Evolutionary conservation across 352 stramenopile species (phyloP).

Genomic region (Blastocystis sp.): DNA sequence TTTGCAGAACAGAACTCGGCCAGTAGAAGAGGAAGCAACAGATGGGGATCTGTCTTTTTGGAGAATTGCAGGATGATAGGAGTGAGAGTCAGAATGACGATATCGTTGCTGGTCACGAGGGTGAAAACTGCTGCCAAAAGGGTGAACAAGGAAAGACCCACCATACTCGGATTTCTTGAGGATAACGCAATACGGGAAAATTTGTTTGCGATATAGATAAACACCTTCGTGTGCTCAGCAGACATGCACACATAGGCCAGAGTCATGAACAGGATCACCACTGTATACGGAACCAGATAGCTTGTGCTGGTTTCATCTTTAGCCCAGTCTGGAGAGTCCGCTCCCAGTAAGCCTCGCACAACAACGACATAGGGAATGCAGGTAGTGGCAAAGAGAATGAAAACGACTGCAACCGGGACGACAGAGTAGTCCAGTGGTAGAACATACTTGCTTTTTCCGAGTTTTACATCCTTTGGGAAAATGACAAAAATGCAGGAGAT

Average conservation of each 20-base stretch:
- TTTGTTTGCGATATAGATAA: constrained; percentile 60
- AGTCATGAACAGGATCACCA: constrained; percentile 51
- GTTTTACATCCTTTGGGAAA: not conserved
- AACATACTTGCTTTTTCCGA: not conserved
- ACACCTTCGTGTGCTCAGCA: constrained; percentile 33
- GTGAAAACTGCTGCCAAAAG: constrained; percentile 52
- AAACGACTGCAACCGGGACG: not conserved
- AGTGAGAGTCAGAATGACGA: constrained; percentile 52
- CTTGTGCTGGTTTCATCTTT: constrained; percentile 2
- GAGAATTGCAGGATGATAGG: constrained; percentile 59
- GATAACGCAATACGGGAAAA: constrained; percentile 22
- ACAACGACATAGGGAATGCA: constrained; percentile 45
- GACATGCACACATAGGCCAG: constrained; percentile 60
- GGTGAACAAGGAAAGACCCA: constrained; percentile 47
- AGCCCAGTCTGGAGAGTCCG: constrained; percentile 9
- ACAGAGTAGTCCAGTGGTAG: constrained; percentile 17
- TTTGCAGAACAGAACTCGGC: constrained; percentile 58
- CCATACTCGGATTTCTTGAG: constrained; percentile 41
- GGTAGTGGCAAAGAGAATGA: constrained; percentile 5
- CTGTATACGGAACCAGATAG: constrained; percentile 54
- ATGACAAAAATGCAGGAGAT: constrained; percentile 14
- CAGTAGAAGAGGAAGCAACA: constrained; percentile 32
- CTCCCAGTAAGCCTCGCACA: constrained; percentile 29
- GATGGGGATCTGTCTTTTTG: constrained; percentile 8
- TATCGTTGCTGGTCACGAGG: constrained; percentile 55